Conservation (phyloP, 2,329 filamentous ascomycete genomes). For the Chaetothyriales sp. region DNA sequence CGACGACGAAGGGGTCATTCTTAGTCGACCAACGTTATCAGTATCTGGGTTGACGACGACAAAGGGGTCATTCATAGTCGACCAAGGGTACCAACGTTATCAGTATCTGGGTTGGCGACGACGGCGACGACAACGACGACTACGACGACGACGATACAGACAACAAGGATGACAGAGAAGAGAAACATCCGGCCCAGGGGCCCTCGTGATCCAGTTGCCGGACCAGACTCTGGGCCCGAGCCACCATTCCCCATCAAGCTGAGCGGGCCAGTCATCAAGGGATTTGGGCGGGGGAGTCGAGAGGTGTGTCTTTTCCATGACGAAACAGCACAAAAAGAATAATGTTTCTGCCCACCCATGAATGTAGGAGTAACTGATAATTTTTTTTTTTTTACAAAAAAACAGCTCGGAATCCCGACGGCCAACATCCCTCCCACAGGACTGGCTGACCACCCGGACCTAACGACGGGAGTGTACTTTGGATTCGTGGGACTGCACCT, state of each 20-base stretch:
- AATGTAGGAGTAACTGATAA: not conserved
- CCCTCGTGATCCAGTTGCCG: constrained; percentile 57
- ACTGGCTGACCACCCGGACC: constrained; percentile 48
- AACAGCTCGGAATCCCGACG: constrained; percentile 82
- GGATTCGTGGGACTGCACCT: constrained; percentile 70
- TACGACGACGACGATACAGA: not conserved
- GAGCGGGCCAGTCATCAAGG: constrained; percentile 76
- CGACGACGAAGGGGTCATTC: no score
- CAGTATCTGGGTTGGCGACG: not conserved
- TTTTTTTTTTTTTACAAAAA: no score
- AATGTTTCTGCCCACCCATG: not conserved
- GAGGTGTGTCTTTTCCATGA: constrained; percentile 45
- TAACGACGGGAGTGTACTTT: constrained; percentile 79
- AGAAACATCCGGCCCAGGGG: constrained; percentile 33
- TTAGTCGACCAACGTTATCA: no score
- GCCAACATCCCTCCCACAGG: constrained; percentile 65
- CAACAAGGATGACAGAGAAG: not conserved
- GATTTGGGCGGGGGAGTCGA: constrained; percentile 86
- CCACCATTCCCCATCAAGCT: constrained; percentile 71
- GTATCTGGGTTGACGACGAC: not conserved
- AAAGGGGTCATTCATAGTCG: no score
- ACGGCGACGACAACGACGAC: not conserved
- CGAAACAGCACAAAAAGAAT: not conserved
- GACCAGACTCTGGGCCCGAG: constrained; percentile 58
- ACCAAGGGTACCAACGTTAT: no score